phyloP scores from a whole-genome alignment of 768 basidiomycete species.

The Cytidiella melzeri region DNA sequence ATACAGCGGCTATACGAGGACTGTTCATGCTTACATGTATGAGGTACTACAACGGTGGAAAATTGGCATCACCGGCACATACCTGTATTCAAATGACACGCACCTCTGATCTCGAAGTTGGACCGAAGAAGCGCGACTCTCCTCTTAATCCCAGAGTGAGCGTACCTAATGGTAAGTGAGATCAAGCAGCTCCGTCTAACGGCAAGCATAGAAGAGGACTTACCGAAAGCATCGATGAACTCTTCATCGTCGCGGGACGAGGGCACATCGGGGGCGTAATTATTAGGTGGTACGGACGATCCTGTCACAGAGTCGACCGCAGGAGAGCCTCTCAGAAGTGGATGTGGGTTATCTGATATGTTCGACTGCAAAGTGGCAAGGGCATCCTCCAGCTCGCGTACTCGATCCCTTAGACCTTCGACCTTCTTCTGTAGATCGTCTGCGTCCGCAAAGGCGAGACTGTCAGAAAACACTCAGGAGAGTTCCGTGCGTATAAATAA shows the following conservation, averaged over 20 bases:
- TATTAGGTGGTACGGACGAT: background rate
- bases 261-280: background rate
- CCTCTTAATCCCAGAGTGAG: slow-evolving; percentile 50
- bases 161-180: slow-evolving; percentile 35
- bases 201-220: background rate
- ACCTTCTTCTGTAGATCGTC: slow-evolving; percentile 66
- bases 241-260: slow-evolving; percentile 34
- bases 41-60: slow-evolving; percentile 38
- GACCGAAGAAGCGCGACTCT: slow-evolving; percentile 52
- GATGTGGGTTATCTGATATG: slow-evolving; percentile 44
- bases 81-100: slow-evolving; percentile 19
- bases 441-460: slow-evolving; percentile 60
- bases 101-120: slow-evolving; percentile 66
- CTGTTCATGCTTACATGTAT: slow-evolving; percentile 36
- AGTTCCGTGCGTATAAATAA: background rate
- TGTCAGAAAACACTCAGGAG: slow-evolving; percentile 12
- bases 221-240: slow-evolving; percentile 46
- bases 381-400: slow-evolving; percentile 56
- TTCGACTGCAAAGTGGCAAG: slow-evolving; percentile 43
- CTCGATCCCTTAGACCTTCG: slow-evolving; percentile 46
- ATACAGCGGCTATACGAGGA: no score
- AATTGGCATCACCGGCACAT: background rate
- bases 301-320: background rate
- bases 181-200: no score
- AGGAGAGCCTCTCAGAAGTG: slow-evolving; percentile 30